Percentiles rank a stretch among this genome's conserved stretches.
phyloP scores from a whole-genome alignment of 352 stramenopile genomes.

The Globisporangium polare region DNA sequence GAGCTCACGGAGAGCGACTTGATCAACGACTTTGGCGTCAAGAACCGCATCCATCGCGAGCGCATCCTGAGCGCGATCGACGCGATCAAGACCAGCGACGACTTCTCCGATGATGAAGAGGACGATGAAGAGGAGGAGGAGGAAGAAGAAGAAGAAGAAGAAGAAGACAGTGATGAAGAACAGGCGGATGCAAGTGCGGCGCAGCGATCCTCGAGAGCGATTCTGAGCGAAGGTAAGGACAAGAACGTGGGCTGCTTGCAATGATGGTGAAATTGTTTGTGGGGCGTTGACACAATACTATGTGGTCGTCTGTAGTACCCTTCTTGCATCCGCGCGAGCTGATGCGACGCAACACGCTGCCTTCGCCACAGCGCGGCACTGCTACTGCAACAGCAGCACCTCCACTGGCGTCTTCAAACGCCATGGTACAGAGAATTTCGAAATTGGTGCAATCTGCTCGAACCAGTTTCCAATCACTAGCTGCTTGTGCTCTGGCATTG shows the following conservation, averaged over 20 bases:
- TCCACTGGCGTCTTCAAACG: conserved; percentile 44
- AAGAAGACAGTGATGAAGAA: conserved; percentile 15
- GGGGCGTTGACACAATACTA: no score
- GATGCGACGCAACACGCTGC: conserved; percentile 39
- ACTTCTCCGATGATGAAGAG: conserved; percentile 59
- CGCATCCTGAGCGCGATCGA: conserved; percentile 74
- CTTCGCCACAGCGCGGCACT: conserved; percentile 22
- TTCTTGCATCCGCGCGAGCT: conserved; percentile 36
- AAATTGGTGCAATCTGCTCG: not conserved
- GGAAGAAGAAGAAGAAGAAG: conserved; percentile 32
- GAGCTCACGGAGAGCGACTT: conserved; percentile 71
- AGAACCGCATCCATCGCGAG: conserved; percentile 59
- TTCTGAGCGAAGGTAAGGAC: conserved; percentile 25
- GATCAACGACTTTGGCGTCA: conserved; percentile 73
- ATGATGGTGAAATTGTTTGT: no score
- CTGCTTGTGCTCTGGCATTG: not conserved
- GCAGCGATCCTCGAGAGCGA: conserved; percentile 11
- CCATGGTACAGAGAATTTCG: conserved; percentile 38
- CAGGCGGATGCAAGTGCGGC: not conserved
- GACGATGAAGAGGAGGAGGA: conserved; percentile 43
- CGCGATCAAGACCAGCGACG: conserved; percentile 68
- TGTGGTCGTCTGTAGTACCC: no score
- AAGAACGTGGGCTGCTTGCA: not conserved
- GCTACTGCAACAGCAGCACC: not conserved
- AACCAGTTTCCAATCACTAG: not conserved